These are phyloP conservation scores for Geotrichum australiense DNA, from an alignment of 1,139 yeast genomes.

Conservation along the genomic window DNA sequence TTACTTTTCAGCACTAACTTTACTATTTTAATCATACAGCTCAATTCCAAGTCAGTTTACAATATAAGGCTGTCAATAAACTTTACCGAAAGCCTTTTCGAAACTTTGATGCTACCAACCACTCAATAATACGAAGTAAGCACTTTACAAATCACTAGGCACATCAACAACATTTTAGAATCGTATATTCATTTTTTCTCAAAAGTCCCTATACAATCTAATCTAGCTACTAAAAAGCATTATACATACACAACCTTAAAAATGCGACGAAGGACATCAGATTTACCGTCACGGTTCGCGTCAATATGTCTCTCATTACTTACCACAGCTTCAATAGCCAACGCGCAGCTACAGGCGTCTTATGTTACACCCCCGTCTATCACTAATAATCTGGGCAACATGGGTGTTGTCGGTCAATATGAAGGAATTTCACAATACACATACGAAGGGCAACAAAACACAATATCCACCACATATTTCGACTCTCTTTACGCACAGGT, in stretches of 20 bases:
- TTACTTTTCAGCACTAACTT: no score
- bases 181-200: no score
- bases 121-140: no score
- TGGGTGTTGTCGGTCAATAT: constrained; percentile 62
- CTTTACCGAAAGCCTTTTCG: no score
- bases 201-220: no score
- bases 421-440: constrained; percentile 54
- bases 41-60: no score
- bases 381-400: constrained; percentile 32
- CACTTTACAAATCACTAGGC: no score
- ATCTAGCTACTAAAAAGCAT: not conserved
- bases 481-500: constrained; percentile 27
- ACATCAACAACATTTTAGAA: no score
- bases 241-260: constrained; percentile 1
- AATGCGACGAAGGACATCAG: constrained; percentile 10
- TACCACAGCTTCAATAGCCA: not conserved
- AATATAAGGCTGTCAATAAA: no score
- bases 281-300: constrained; percentile 5
- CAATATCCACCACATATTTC: constrained; percentile 20
- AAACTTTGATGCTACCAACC: no score
- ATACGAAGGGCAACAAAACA: constrained; percentile 44
- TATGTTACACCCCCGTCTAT: constrained; percentile 28
- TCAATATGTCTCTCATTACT: constrained; percentile 7
- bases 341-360: constrained; percentile 13
- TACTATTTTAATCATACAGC: no score